Base-by-base conservation (phyloP, 1,284 basidiomycete species). In the Neonothopanus nambi region DNA sequence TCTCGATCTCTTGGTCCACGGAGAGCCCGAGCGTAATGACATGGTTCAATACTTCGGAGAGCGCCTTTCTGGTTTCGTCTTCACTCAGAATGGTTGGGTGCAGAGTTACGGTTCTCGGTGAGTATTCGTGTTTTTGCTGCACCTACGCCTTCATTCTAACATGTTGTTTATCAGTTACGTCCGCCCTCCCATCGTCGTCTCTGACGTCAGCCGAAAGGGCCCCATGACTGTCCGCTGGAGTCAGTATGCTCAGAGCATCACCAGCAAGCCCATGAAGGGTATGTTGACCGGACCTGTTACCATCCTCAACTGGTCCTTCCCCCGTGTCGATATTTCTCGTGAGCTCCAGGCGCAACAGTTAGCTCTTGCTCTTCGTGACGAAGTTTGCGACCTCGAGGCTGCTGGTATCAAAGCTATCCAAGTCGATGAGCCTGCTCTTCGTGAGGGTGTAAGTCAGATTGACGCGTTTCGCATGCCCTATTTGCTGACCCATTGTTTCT, bases 31-130 rank as follows among this genome's bases (percentile, higher is more conserved):
- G 81, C 89, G 95, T 68, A 98, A 98, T 75, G 95, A 98, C 83
- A 98, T 98, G 95, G 93, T 98, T 57, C 94, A 98, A 78, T 99
- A 99, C 89, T 99, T 99, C 66, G 97, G 97, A 68, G 97, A 99
- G 78, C 92, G 89, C 68, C 82, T 99, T 64, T 81, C 87, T 59
- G 97, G 97, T 64, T 98, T 99, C 71, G 93, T 92, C 74, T 98
- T 97, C 77, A 98, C 95, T 57, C 93, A 98, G 78, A 95, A 98
- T 66, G 97, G 86, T 55, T 99, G 97, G 97, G 97, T 99, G 37
- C 97, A 99, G 80, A 97, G 93, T 72, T 99, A 96, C 70, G 93
- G 92, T 55, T 93, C 91, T 65, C 89, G 89, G 83, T 88, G 56
- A 63, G 80, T 72, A 5, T 18, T 51, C n/a, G n/a, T 47, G 51